phyloP scores from a whole-genome alignment of 176 grass and related monocot genomes.

The Carex cristatella region DNA sequence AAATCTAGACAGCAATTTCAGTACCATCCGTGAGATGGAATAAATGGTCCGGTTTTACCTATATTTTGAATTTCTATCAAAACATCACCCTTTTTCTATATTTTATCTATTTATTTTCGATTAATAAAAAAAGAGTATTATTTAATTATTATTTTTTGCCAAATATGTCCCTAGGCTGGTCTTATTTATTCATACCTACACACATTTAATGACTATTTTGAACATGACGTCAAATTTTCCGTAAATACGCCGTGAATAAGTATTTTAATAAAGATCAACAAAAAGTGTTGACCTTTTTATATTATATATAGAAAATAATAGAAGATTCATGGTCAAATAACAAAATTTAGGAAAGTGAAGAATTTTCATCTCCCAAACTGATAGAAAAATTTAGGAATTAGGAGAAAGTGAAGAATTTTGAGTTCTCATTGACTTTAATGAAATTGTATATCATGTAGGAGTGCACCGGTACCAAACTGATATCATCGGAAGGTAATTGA shows the following conservation, averaged over 20 bases:
- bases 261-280: neutral
- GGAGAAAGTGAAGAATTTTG: neutral
- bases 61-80: no score
- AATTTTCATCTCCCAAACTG: conserved; percentile 2
- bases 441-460: neutral
- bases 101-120: no score
- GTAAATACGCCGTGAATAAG: neutral
- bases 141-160: no score
- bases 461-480: conserved; percentile 4
- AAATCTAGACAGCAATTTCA: no score
- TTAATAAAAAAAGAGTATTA: no score
- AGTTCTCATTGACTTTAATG: conserved; percentile 1
- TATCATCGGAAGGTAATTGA: neutral
- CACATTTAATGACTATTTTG: neutral
- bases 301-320: conserved; percentile 4
- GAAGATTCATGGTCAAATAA: conserved; percentile 1
- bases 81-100: no score
- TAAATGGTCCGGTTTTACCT: no score
- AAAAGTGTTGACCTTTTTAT: neutral
- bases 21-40: no score
- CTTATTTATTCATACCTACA: neutral
- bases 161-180: no score
- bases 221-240: no score
- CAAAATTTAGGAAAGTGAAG: neutral
- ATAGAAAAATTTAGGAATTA: conserved; percentile 18